These are phyloP conservation scores for Nowakowskiella sp. DNA, from an alignment of 192 early-diverging fungal species.

Conservation along the genomic window DNA sequence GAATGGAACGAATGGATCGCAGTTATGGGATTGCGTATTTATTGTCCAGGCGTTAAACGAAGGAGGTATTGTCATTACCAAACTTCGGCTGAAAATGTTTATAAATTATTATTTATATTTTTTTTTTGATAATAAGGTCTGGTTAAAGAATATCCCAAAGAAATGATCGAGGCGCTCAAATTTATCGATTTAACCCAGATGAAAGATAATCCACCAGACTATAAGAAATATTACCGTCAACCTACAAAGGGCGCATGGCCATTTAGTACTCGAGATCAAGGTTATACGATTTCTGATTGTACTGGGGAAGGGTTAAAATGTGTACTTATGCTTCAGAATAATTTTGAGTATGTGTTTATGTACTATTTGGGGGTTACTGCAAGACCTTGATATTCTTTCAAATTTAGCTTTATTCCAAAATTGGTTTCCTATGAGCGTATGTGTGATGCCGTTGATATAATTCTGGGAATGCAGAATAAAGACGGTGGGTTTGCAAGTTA, in stretches of 20 bases:
- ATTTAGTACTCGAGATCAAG: constrained; percentile 87
- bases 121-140: constrained; percentile 31
- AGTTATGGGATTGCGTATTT: constrained; percentile 94
- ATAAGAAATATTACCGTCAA: constrained; percentile 69
- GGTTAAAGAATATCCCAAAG: constrained; percentile 61
- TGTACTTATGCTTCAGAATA: constrained; percentile 63
- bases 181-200: constrained; percentile 88
- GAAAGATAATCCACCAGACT: constrained; percentile 58
- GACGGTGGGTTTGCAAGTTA: constrained; percentile 92
- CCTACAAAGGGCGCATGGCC: constrained; percentile 90
- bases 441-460: constrained; percentile 78
- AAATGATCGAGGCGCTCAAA: constrained; percentile 58
- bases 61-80: constrained; percentile 19
- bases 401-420: constrained; percentile 27
- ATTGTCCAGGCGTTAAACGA: constrained; percentile 78
- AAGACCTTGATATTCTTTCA: not conserved
- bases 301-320: constrained; percentile 88
- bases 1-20: constrained; percentile 94
- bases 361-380: constrained; percentile 5
- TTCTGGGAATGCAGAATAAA: constrained; percentile 86
- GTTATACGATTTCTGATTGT: constrained; percentile 92
- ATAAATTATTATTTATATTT: not conserved
- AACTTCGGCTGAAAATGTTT: too few relatives aligned
- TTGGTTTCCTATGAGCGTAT: constrained; percentile 65
- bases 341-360: constrained; percentile 24